Percentiles rank a stretch among this genome's conserved stretches.
Evolutionary conservation across 2,329 filamentous ascomycete genomes (phyloP).

Genomic region (Sordariomycetes sp.): DNA sequence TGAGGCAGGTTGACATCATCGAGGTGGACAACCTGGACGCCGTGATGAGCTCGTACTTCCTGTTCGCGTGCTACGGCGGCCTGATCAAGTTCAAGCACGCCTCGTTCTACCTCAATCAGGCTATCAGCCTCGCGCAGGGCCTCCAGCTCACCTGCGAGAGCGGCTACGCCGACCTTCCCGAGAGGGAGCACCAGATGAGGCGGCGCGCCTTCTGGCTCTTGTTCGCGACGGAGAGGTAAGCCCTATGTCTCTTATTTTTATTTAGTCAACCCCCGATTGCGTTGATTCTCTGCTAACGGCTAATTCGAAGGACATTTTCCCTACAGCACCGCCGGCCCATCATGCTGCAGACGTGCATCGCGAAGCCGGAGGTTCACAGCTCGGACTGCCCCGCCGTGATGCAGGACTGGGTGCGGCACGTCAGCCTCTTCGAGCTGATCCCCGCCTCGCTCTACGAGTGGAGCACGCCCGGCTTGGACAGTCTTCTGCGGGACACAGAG

Average conservation of each 20-base stretch:
- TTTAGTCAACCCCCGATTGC: background rate
- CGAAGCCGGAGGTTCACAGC: constrained; percentile 18
- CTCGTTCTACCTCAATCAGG: constrained; percentile 21
- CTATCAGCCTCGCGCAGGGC: constrained; percentile 16
- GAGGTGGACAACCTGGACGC: constrained; percentile 17
- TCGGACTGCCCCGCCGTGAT: constrained; percentile 20
- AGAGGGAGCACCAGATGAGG: constrained; percentile 15
- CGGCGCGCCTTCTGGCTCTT: constrained; percentile 21
- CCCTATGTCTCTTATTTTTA: background rate
- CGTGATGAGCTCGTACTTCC: constrained; percentile 17
- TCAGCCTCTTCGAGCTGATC: constrained; percentile 17
- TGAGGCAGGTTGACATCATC: constrained; percentile 16
- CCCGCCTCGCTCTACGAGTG: constrained; percentile 19
- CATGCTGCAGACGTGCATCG: constrained; percentile 17
- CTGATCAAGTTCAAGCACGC: constrained; percentile 15
- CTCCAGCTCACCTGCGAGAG: constrained; percentile 16
- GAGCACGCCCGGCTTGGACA: constrained; percentile 11
- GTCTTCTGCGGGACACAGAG: background rate
- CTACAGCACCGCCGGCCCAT: constrained; percentile 17
- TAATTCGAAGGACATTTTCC: constrained; percentile 15
- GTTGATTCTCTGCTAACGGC: background rate
- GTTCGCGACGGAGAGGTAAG: constrained; percentile 20
- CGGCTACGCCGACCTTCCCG: constrained; percentile 12
- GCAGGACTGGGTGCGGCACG: constrained; percentile 21
- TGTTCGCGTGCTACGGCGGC: constrained; percentile 19